Evolutionary conservation across 2,329 filamentous ascomycete species (phyloP).

Genomic region (Diaporthe caulivora): DNA sequence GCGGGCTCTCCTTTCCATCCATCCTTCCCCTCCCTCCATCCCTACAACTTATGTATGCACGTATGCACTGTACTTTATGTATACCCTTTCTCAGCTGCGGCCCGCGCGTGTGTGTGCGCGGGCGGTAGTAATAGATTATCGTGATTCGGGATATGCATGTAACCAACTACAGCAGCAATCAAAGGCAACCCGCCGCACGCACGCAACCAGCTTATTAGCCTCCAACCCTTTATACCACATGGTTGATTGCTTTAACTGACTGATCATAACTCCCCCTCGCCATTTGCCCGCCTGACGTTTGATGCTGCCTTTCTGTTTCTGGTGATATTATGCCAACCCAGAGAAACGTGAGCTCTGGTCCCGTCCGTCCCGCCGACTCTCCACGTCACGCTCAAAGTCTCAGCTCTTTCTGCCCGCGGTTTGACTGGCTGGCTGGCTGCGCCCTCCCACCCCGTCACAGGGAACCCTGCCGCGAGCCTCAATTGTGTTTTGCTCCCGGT

Average conservation of each 20-base stretch:
- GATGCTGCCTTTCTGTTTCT: background rate
- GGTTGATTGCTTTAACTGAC: conserved; percentile 10
- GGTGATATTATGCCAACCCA: conserved; percentile 6
- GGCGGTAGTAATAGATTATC: background rate
- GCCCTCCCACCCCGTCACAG: background rate
- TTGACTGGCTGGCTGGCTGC: background rate
- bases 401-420: too few relatives aligned
- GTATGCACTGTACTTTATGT: background rate
- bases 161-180: background rate
- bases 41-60: background rate
- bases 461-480: background rate
- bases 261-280: background rate
- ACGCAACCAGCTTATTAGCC: too few relatives aligned
- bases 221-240: background rate
- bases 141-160: conserved; percentile 5
- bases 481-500: too few relatives aligned
- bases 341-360: conserved; percentile 3
- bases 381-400: too few relatives aligned
- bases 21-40: background rate
- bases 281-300: background rate
- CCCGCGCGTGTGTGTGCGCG: background rate
- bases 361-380: background rate
- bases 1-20: background rate
- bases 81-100: background rate
- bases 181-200: too few relatives aligned